Percentiles rank a stretch among this genome's conserved stretches.
Conservation (phyloP, 192 early-diverging fungal genomes). For the Coemansia biformis region DNA sequence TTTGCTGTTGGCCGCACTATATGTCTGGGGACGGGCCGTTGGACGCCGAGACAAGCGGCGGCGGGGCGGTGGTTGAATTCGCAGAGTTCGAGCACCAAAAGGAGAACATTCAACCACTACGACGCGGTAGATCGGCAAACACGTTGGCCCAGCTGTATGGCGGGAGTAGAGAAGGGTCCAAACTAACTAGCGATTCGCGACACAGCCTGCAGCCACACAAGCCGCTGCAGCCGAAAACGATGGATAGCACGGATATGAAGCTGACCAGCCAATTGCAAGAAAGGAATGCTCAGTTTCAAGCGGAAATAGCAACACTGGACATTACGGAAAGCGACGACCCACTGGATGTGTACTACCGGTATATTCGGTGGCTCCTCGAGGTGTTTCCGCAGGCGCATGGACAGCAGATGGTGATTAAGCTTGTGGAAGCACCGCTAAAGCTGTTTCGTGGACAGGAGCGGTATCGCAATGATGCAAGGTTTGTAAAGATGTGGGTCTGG, state of each 20-base stretch:
- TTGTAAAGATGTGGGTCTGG: constrained; percentile 58
- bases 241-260: neutral
- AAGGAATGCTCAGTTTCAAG: constrained; percentile 36
- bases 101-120: constrained; percentile 70
- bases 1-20: no score
- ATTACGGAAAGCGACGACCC: constrained; percentile 48
- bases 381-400: constrained; percentile 57
- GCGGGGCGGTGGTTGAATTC: constrained; percentile 29
- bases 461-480: constrained; percentile 60
- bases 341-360: constrained; percentile 56
- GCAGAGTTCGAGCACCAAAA: constrained; percentile 64
- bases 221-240: neutral
- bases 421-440: constrained; percentile 51
- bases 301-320: constrained; percentile 27
- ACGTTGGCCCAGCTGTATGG: constrained; percentile 41
- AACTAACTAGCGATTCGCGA: constrained; percentile 3
- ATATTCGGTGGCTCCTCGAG: constrained; percentile 59
- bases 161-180: neutral
- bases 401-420: constrained; percentile 48
- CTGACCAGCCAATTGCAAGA: constrained; percentile 24
- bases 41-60: neutral
- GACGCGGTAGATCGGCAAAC: constrained; percentile 61
- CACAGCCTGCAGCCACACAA: constrained; percentile 24
- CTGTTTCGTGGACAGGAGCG: constrained; percentile 52
- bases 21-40: no score